These are phyloP conservation scores for Diaporthe citri DNA, from an alignment of 2,329 filamentous ascomycete genomes.

Conservation along the genomic window DNA sequence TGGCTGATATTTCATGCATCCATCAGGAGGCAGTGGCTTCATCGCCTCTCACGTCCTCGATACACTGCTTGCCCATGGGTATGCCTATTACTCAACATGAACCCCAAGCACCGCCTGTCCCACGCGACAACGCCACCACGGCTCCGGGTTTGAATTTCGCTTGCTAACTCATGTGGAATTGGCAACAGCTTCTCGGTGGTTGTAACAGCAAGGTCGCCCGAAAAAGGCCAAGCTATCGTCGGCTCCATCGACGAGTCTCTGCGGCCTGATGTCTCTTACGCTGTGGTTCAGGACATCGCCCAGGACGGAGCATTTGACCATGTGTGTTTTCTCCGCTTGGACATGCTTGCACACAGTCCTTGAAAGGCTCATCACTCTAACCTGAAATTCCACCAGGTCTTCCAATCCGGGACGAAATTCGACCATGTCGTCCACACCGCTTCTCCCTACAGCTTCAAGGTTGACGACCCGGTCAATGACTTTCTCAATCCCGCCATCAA, in stretches of 20 bases:
- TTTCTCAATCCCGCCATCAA: constrained; percentile 68
- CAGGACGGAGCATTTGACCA: constrained; percentile 76
- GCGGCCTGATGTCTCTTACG: constrained; percentile 56
- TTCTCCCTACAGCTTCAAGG: constrained; percentile 78
- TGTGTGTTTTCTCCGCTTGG: too few species aligned
- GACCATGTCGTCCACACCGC: constrained; percentile 82
- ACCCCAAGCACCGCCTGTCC: not conserved
- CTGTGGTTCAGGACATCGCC: constrained; percentile 80
- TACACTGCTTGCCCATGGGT: constrained; percentile 57
- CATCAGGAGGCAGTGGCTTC: constrained; percentile 62
- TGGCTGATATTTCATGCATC: not conserved
- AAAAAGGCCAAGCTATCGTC: constrained; percentile 60
- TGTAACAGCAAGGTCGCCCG: constrained; percentile 60
- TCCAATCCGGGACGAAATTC: constrained; percentile 66
- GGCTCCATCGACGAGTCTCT: constrained; percentile 56
- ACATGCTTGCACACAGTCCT: too few species aligned
- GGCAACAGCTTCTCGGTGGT: constrained; percentile 55
- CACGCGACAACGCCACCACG: too few species aligned
- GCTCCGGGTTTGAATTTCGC: constrained; percentile 44
- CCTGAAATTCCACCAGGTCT: too few species aligned
- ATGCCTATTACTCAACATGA: constrained; percentile 36
- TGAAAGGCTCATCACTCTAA: too few species aligned
- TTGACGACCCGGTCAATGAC: constrained; percentile 61
- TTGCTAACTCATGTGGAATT: constrained; percentile 52
- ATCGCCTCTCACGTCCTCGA: constrained; percentile 67